Evolutionary conservation across 768 basidiomycete species (phyloP).

Genomic region (Clathrus columnatus): DNA sequence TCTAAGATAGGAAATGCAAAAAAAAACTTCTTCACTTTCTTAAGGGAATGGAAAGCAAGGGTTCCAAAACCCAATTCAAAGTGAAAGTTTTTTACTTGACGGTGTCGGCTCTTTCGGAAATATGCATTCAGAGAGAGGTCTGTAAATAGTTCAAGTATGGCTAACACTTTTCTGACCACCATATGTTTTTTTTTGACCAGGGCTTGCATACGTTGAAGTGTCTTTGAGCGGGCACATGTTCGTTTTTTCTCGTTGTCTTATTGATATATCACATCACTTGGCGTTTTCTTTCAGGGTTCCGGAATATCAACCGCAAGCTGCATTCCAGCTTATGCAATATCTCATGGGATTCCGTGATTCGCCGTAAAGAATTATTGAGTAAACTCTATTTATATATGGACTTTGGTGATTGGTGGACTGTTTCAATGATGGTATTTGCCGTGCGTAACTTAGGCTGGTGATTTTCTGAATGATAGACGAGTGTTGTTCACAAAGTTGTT

Average conservation of each 20-base stretch:
- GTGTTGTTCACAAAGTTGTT: too few species aligned
- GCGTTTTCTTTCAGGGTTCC: conserved; percentile 39
- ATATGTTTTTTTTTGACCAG: too few species aligned
- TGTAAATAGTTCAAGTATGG: too few species aligned
- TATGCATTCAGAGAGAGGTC: conserved; percentile 54
- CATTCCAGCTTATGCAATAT: conserved; percentile 61
- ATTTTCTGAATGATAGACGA: too few species aligned
- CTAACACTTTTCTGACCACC: too few species aligned
- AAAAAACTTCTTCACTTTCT: background rate
- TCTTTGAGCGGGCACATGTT: conserved; percentile 66
- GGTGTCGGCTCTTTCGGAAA: conserved; percentile 63
- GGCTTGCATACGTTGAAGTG: conserved; percentile 57
- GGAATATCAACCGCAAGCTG: conserved; percentile 60
- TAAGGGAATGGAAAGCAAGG: conserved; percentile 60
- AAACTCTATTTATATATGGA: too few species aligned
- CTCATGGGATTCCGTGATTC: conserved; percentile 45
- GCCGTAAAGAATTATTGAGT: background rate
- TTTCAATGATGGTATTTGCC: too few species aligned
- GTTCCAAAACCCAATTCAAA: conserved; percentile 58
- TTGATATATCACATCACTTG: background rate
- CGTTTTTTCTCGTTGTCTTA: conserved; percentile 17
- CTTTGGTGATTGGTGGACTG: too few species aligned
- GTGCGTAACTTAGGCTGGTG: too few species aligned
- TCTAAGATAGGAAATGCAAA: conserved; percentile 17
- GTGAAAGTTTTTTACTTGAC: conserved; percentile 63